Base-by-base conservation (phyloP, 1,284 basidiomycete genomes). In the Moesziomyces aphidis region DNA sequence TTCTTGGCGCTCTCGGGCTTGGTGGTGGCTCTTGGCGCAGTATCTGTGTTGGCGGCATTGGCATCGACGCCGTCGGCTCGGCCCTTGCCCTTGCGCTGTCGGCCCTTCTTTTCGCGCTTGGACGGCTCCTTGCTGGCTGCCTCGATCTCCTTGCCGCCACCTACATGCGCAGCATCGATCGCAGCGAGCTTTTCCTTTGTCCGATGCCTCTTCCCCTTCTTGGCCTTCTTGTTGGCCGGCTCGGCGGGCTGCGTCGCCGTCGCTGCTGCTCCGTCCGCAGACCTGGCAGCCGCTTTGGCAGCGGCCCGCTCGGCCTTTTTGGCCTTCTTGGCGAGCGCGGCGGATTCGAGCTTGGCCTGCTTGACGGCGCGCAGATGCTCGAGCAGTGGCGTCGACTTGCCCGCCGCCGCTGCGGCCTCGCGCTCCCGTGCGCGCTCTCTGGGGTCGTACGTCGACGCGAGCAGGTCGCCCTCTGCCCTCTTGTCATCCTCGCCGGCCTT, bases 361-460 rank as follows among this genome's bases (percentile, higher is more conserved):
- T 79, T 70, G 46, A 68, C 49, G 13, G 62, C 59, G 2, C 79
- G 57, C 31, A 82, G 55, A 55, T 82, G 77, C 42, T 79, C 75
- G 44, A 82, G 57, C 24, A 80, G 51, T n/a, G 80, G 78, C 0
- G 80, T 79, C 26, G 54, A 55, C 46, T 73, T 77, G 13, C 63
- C 56, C 24, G 65, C 65, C 17, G 55, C 48, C 13, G 26, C 44
- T 10, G 51, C 54, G 7, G 52, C 53, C 22, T 61, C 58, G 15
- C 34, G 60, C 17, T 63, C 65, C 51, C 67, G 61, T n/a, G 55
- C 61, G 43, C 55, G 63, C 17, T 55, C 48, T 17, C 49, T 68
- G 10, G 52, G 50, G 55, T 64, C 54, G 44, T 48, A 50, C 21
- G 69, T 50, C 8, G 57, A 56, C 11, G 63, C 68, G 5, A 81